Base-by-base conservation (phyloP, 768 basidiomycete genomes). In the Agrocybe chaxingu region DNA sequence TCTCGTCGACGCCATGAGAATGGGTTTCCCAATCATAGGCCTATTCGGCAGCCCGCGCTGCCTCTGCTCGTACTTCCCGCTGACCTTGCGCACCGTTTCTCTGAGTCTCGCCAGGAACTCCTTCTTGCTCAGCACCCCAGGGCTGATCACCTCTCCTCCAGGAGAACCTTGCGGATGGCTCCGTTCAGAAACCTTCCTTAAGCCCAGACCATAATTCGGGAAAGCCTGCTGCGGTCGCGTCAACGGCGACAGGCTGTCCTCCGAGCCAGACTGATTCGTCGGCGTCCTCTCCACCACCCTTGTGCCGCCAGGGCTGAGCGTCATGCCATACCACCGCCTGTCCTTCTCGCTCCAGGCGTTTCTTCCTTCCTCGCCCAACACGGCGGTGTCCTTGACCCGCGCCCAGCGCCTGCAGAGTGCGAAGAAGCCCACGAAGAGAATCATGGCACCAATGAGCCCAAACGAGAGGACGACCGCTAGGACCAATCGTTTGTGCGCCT, bases 21-120 rank as follows among this genome's bases (percentile, higher is more conserved):
- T 74, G 1, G 88, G 88, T 57, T 79, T 79, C 13, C 82, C 77
- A 55, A 88, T 88, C 36, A 72, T 66, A 4, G 80, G 82, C 48
- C 75, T 70, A 50, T 68, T 61, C 8, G 53, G 43, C 46, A 67
- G 62, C 30, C 71, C 57, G 7, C 60, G 46, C 16, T 54, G 53
- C 48, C 65, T 68, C 33, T 69, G 69, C 9, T 66, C 66, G 19
- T 77, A 80, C 62, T 73, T 82, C 60, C 83, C 77, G 69, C 87
- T 88, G 53, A 87, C 85, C 39, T 81, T 76, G 49, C 87, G 74
- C 32, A 85, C 81, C 2, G 85, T 84, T 42, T 80, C 73, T 54
- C 71, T 78, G 38, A 89, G 74, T 62, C 71, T 77, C n/a, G 75
- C 74, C 46, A 89, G 56, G 59, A 89, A 89, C 60, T 87, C 84